Evolutionary conservation across 441 rosid species (phyloP), one percentile per base, ranked within the genome.

Genomic region (Viola pubescens): DNA sequence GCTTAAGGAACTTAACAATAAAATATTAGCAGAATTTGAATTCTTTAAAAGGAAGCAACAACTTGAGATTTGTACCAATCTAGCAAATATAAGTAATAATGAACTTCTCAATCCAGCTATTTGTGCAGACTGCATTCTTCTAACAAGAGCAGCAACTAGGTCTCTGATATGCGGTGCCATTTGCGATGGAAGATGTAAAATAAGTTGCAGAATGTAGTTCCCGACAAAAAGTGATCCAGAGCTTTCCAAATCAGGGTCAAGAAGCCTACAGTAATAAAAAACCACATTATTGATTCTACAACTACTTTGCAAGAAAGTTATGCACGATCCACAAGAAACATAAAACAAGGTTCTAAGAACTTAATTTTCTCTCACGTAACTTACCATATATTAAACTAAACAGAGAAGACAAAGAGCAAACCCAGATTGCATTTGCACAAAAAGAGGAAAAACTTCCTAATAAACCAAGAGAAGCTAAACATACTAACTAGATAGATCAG

Each of bases 161-260:
- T 87, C 79, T 45, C 59, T 82, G 64, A 87, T 79, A 75, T 87
- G 96, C 14, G 77, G 91, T 55, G 85, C 89, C 94, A 92, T 92
- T 73, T 92, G 90, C 52, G 70, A 76, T 14, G 98, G 94, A 66
- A 92, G 81, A 73, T 87, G 94, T 82, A 92, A 83, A 64, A 92
- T 86, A 65, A 92, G 95, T 78, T 89, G 97, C 79, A 92, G 76
- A 71, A 87, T 78, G 67, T 86, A 92, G 74, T 78, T 84, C 53
- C 97, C 98, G 56, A 91, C 94, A 74, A 92, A 89, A 60, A 92
- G 84, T 60, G 98, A 92, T 71, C 97, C 97, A 60, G 98, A 92
- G 79, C 94, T 81, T 73, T 92, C 97, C 72, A 89, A 62, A 65
- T 73, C 78, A 64, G 97, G 98, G 71, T 89, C 83, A 47, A 92